Evolutionary conservation across 257 asterid genomes (phyloP).

Genomic region (Agastache rugosa): DNA sequence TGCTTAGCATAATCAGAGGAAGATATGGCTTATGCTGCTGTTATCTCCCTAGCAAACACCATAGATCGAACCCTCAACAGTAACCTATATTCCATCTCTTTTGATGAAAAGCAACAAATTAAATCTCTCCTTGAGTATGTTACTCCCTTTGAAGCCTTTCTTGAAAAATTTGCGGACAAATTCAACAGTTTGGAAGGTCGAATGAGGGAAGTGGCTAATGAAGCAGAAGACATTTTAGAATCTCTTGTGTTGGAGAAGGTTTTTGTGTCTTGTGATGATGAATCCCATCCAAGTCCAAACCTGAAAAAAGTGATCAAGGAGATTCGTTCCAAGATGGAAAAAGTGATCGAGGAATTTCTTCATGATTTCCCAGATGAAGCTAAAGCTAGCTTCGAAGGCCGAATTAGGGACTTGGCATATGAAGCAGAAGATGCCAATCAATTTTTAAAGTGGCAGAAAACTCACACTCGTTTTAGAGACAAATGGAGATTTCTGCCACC

Average conservation of each 20-base stretch:
- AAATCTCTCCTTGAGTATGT: background rate
- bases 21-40: too few species aligned
- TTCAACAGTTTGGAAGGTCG: background rate
- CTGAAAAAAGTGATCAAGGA: background rate
- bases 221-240: constrained; percentile 16
- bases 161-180: background rate
- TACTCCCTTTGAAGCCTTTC: background rate
- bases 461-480: too few species aligned
- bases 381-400: too few species aligned
- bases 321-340: background rate
- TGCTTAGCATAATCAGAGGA: too few species aligned
- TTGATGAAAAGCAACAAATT: background rate
- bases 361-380: too few species aligned
- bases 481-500: too few species aligned
- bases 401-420: too few species aligned
- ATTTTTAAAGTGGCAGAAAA: too few species aligned
- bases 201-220: background rate
- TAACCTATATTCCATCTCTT: background rate
- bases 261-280: background rate
- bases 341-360: background rate
- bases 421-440: too few species aligned
- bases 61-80: background rate
- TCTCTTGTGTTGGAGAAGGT: background rate
- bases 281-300: background rate
- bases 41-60: constrained; percentile 2